Evolutionary conservation across 371 early-diverging fungal species (phyloP).

Genomic region (Mucor irregularis): DNA sequence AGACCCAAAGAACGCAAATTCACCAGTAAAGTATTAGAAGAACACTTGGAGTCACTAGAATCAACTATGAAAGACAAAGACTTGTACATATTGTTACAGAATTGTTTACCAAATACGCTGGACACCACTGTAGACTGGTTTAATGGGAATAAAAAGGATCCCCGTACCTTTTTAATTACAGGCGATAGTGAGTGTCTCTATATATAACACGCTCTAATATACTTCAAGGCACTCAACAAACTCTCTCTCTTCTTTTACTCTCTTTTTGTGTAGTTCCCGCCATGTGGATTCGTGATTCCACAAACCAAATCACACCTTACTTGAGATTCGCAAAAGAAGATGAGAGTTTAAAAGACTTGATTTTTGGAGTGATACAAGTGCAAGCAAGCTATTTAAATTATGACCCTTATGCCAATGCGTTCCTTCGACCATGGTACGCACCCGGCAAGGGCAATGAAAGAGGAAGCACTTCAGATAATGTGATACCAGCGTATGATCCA

Average conservation of each 20-base stretch:
- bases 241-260: not conserved
- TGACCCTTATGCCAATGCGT: constrained; percentile 58
- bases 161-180: constrained; percentile 54
- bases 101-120: constrained; percentile 58
- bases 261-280: constrained; percentile 35
- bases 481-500: constrained; percentile 36
- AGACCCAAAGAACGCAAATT: constrained; percentile 32
- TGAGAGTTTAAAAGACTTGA: constrained; percentile 19
- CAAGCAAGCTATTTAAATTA: constrained; percentile 44
- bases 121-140: constrained; percentile 56
- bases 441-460: constrained; percentile 11
- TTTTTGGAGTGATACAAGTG: constrained; percentile 39
- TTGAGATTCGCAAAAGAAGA: constrained; percentile 30
- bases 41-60: constrained; percentile 19
- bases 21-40: constrained; percentile 29
- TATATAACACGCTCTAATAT: not conserved
- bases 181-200: constrained; percentile 44
- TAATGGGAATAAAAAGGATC: constrained; percentile 16
- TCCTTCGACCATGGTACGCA: constrained; percentile 41
- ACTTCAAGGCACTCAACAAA: not conserved
- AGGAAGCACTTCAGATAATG: constrained; percentile 26
- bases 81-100: constrained; percentile 45
- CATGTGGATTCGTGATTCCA: constrained; percentile 63
- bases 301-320: constrained; percentile 56
- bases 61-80: constrained; percentile 35